Percentiles rank a stretch among this genome's conserved stretches.
Evolutionary conservation across 305 asterid species (phyloP).

Genomic region (Fraxinus sp.): DNA sequence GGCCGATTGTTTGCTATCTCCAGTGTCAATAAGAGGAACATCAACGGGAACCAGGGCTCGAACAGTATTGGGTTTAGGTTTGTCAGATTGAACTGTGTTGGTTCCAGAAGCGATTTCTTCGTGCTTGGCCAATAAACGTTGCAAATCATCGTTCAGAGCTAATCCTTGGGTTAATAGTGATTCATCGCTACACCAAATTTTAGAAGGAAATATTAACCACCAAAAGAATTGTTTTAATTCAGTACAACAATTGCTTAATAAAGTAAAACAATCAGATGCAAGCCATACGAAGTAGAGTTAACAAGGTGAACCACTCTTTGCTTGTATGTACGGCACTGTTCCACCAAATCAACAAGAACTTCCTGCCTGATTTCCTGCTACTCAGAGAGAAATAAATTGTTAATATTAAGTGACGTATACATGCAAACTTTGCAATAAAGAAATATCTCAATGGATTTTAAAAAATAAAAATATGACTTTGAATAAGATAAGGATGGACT

Average conservation of each 20-base stretch:
- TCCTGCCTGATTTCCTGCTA: conserved; percentile 89
- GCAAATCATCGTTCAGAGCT: conserved; percentile 85
- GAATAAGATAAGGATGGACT: neutral
- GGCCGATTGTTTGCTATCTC: conserved; percentile 45
- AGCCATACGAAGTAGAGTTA: conserved; percentile 91
- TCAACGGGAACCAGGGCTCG: conserved; percentile 63
- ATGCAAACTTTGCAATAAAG: neutral
- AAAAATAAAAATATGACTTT: conserved; percentile 1
- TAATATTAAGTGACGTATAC: neutral
- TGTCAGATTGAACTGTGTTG: conserved; percentile 44
- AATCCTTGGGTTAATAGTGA: conserved; percentile 85
- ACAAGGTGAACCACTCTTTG: conserved; percentile 99
- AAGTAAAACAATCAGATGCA: neutral
- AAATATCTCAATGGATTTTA: neutral
- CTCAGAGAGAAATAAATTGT: conserved; percentile 14
- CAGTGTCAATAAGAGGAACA: conserved; percentile 77
- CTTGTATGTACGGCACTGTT: conserved; percentile 91
- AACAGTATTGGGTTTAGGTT: conserved; percentile 53
- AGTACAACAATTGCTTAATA: neutral
- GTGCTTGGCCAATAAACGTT: conserved; percentile 83
- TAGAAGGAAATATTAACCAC: neutral
- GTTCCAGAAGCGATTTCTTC: conserved; percentile 77
- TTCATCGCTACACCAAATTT: conserved; percentile 68
- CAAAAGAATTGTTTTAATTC: neutral
- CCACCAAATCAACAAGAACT: conserved; percentile 95